Conservation (phyloP, 441 rosid species). For the Adansonia madagascariensis region DNA sequence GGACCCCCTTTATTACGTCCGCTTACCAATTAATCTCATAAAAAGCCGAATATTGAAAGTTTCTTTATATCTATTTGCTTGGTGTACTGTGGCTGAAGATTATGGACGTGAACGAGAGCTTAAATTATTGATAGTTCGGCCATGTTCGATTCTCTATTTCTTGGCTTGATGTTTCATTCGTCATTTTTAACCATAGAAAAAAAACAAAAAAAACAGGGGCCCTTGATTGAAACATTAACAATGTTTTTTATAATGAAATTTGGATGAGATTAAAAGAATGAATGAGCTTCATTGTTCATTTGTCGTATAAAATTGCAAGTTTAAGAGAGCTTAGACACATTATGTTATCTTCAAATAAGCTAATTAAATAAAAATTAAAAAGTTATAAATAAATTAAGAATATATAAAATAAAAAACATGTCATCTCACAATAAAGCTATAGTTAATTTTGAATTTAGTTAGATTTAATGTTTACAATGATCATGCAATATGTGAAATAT, state of each 20-base stretch:
- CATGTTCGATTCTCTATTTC: not conserved
- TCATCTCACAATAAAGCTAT: no score
- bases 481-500: not conserved
- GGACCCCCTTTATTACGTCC: not conserved
- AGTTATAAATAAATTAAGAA: no score
- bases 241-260: not conserved
- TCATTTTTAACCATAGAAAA: not conserved
- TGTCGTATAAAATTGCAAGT: no score
- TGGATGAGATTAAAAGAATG: not conserved
- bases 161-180: conserved; percentile 11
- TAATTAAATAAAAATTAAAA: no score
- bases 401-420: no score
- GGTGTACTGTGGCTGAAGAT: not conserved
- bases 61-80: not conserved
- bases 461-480: not conserved
- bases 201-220: not conserved
- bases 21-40: not conserved
- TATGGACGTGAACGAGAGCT: not conserved
- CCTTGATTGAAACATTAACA: not conserved
- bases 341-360: no score
- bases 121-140: not conserved
- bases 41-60: not conserved
- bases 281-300: not conserved
- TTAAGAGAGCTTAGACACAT: no score
- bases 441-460: no score